Evolutionary conservation across 805 yeast genomes (phyloP), one percentile per base, ranked within the genome.

Genomic region (Candida hungchunana): DNA sequence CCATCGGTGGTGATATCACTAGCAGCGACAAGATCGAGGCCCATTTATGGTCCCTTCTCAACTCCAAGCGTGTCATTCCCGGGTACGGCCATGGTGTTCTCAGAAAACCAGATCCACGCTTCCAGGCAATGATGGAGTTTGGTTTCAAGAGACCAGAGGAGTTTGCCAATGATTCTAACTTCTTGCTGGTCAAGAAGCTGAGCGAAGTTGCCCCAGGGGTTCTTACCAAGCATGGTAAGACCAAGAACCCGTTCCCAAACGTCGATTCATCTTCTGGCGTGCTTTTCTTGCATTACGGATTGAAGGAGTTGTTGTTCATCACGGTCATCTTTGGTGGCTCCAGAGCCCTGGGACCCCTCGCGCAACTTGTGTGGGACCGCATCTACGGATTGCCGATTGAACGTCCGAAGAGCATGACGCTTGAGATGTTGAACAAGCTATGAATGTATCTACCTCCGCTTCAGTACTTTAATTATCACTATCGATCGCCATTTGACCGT

Each of bases 21-120:
- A 35, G 46, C 23, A 61, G 67, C 47, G 68, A 59, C 39, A 71
- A 75, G 52, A 79, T 83, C 47, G 78, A 75, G 61, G 66, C 69
- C 48, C 77, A 79, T 67, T 64, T 83, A 52, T 82, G 93, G 93
- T 69, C 69, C 26, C 65, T 82, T 34, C 70, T 83, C 48, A 76
- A 79, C 60, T 67, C 79, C 31, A 85, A 85, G 43, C 73, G 88
- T 54, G 93, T 83, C 42, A 79, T 83, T 45, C 94, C 94, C 44
- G 94, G 94, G 43, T 84, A 84, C 66, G 94, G 94, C 31, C 94
- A 83, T 61, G 93, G 93, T 37, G 93, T 83, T 34, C 70, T 83
- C 60, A 73, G 94, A 64, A 77, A 75, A 70, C 78, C 90, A 33
- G 93, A 83, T 62, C 93, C 93, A 42, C 72, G 93, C 53, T 83